These are phyloP conservation scores for Hyphopichia wangnamkhiaoensis DNA, from an alignment of 1,139 yeast species.

Conservation along the genomic window DNA sequence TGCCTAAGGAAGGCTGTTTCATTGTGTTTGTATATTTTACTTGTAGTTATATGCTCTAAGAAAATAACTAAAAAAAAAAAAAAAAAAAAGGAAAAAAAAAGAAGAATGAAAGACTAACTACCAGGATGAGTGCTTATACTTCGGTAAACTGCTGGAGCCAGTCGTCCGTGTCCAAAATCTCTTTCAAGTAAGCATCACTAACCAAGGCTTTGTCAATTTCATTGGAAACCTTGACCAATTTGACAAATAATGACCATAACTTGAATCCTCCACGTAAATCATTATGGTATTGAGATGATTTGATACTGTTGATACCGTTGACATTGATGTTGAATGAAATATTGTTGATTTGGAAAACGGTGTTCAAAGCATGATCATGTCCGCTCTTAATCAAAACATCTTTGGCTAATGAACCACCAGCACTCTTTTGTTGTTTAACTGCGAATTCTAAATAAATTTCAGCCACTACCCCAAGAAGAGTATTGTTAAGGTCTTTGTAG, in stretches of 20 bases:
- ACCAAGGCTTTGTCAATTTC: constrained; percentile 37
- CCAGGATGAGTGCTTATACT: too few species aligned
- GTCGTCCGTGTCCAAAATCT: constrained; percentile 42
- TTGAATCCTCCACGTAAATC: constrained; percentile 44
- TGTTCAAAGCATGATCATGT: constrained; percentile 38
- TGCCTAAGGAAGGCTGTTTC: too few species aligned
- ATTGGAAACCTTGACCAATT: constrained; percentile 37
- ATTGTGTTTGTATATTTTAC: too few species aligned
- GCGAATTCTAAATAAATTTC: constrained; percentile 46
- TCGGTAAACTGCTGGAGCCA: constrained; percentile 36
- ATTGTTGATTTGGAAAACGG: constrained; percentile 41
- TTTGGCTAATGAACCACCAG: constrained; percentile 22
- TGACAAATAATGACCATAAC: constrained; percentile 44
- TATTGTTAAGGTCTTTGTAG: constrained; percentile 43
- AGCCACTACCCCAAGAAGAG: constrained; percentile 45
- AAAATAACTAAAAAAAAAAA: too few species aligned
- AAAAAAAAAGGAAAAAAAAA: too few species aligned
- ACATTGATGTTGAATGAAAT: constrained; percentile 45
- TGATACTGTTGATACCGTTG: constrained; percentile 43
- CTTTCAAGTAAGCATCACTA: constrained; percentile 29
- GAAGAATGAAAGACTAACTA: too few species aligned
- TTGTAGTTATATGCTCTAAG: too few species aligned
- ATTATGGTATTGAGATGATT: constrained; percentile 32
- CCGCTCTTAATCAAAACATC: constrained; percentile 30
- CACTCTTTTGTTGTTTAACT: constrained; percentile 26